Percentiles rank a stretch among this genome's conserved stretches.
Evolutionary conservation across 352 stramenopile genomes (phyloP).

Genomic region (Elongisporangium undulatum): DNA sequence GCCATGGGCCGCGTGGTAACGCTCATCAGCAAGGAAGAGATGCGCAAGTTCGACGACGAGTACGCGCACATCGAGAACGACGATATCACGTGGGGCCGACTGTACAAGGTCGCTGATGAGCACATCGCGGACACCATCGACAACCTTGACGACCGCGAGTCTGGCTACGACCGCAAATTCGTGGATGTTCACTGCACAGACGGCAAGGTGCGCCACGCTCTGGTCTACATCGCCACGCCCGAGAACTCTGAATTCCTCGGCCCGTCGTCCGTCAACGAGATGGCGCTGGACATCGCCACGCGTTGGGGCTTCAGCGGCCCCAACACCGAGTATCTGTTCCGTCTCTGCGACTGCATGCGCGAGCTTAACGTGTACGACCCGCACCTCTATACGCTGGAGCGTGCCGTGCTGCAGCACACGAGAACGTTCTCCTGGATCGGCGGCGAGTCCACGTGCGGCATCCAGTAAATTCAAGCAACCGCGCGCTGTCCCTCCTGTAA

Average conservation of each 20-base stretch:
- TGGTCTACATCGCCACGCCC: slow-evolving; percentile 84
- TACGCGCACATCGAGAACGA: slow-evolving; percentile 57
- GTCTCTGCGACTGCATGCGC: slow-evolving; percentile 79
- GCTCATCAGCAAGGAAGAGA: slow-evolving; percentile 75
- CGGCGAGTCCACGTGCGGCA: slow-evolving; percentile 30
- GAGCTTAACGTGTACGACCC: slow-evolving; percentile 65
- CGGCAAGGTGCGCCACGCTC: slow-evolving; percentile 49
- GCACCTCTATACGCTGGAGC: slow-evolving; percentile 71
- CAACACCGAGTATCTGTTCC: slow-evolving; percentile 85
- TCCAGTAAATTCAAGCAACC: slow-evolving; percentile 39
- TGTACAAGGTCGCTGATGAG: slow-evolving; percentile 83
- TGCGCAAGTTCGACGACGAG: slow-evolving; percentile 70
- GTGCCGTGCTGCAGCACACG: slow-evolving; percentile 57
- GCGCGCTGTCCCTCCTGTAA: slow-evolving; percentile 3
- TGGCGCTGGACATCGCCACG: slow-evolving; percentile 78
- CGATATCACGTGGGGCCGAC: slow-evolving; percentile 76
- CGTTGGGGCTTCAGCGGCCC: slow-evolving; percentile 62
- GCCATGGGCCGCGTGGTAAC: slow-evolving; percentile 82
- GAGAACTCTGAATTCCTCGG: slow-evolving; percentile 85
- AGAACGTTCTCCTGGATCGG: slow-evolving; percentile 28
- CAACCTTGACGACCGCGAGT: slow-evolving; percentile 83
- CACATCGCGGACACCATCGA: slow-evolving; percentile 70
- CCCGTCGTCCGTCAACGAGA: slow-evolving; percentile 57
- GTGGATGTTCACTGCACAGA: slow-evolving; percentile 80
- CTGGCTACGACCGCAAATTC: slow-evolving; percentile 73